Evolutionary conservation across 2,329 filamentous ascomycete species (phyloP).

Genomic region (Cordyceps cicadae): DNA sequence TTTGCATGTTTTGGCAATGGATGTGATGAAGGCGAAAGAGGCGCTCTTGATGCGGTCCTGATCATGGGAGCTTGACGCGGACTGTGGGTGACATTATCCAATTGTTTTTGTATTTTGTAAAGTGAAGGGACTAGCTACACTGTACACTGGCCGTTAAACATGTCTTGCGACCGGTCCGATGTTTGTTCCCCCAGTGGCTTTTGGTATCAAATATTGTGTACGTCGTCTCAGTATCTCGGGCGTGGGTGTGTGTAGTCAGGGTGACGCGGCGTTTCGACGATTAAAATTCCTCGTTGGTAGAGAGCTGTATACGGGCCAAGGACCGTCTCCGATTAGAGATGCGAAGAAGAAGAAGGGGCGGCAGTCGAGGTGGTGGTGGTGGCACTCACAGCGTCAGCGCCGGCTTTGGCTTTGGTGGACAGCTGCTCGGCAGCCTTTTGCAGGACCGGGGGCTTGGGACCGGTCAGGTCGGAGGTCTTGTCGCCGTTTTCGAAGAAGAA

Average conservation of each 20-base stretch:
- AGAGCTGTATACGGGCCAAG: conserved; percentile 11
- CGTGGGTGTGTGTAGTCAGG: background rate
- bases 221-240: background rate
- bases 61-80: background rate
- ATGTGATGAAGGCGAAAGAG: too few species aligned
- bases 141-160: background rate
- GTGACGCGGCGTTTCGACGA: background rate
- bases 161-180: background rate
- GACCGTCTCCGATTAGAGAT: background rate
- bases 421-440: conserved; percentile 20
- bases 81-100: background rate
- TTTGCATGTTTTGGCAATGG: background rate
- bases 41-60: background rate
- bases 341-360: background rate
- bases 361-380: background rate
- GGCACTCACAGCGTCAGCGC: conserved; percentile 10
- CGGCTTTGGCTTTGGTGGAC: conserved; percentile 20
- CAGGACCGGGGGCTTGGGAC: conserved; percentile 28
- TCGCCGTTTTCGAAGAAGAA: conserved; percentile 50
- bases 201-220: background rate
- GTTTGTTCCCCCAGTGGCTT: background rate
- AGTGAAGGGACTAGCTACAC: background rate
- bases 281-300: conserved; percentile 19
- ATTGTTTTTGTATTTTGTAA: background rate
- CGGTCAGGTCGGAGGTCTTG: conserved; percentile 35